Evolutionary conservation across 2,329 filamentous ascomycete genomes (phyloP), one percentile per base, ranked within the genome.

Genomic region (Calonectria pteridis): DNA sequence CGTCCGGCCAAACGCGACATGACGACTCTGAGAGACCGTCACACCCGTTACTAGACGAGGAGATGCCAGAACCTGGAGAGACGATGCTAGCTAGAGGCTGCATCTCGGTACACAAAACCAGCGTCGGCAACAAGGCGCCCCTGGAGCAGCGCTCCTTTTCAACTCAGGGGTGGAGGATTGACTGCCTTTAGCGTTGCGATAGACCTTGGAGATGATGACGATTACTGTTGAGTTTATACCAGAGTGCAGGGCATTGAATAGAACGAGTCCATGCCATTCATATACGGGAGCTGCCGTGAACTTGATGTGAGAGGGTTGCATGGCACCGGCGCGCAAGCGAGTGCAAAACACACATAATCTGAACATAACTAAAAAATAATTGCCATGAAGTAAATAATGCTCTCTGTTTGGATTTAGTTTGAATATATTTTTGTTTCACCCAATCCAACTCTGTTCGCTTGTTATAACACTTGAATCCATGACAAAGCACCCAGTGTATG

Each of bases 231-330:
- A 65, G 40, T 59, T 71, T 55, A 33, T 63, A 37, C 55, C 28
- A 51, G 65, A 46, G 65, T 49, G 64, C 29, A 58, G 66, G 65
- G 43, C 62, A 63, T 68, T 66, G 71, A 73, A 73, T 69, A 73
- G 59, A 73, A 73, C 64, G 71, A 73, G 71, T 73, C 71, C 71
- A 69, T 69, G 71, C 69, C 59, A 68, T 69, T 50, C 53, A 43
- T 55, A n/a, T 46, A 37, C 29, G 26, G 59, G 59, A 49, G 26
- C 59, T 64, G 59, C 28, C 43, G 59, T 64, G 59, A 46, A 43
- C 59, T 49, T 46, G 40, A 31, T 26, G 59, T 43, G 37, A 64
- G 59, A 63, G 59, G 59, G 37, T 26, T 49, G 40, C 37, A 64
- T 33, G 28, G 59, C 59, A 46, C 59, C 46, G 37, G 37, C 13